Percentiles rank a stretch among this genome's conserved stretches.
phyloP scores from a whole-genome alignment of 176 grass and related monocot species.

The Aegilops sharonensis region DNA sequence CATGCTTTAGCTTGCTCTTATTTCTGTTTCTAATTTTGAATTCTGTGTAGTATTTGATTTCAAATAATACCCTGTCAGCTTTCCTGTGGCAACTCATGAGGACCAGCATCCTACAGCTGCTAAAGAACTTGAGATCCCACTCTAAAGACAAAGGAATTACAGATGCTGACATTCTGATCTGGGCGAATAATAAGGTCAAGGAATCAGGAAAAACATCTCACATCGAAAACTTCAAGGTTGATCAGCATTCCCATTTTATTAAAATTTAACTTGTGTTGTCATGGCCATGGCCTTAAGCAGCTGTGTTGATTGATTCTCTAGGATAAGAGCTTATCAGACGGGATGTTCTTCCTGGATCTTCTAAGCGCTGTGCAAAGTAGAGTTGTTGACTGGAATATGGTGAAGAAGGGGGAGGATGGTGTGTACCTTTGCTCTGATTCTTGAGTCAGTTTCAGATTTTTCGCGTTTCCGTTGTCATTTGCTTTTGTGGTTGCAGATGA shows the following conservation, averaged over 20 bases:
- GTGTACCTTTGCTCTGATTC: background rate
- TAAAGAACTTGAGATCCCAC: slow-evolving; percentile 91
- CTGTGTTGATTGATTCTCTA: slow-evolving; percentile 21
- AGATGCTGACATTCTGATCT: slow-evolving; percentile 83
- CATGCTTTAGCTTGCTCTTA: background rate
- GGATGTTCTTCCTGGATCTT: slow-evolving; percentile 89
- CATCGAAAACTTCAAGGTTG: slow-evolving; percentile 96
- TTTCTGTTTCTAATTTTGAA: background rate
- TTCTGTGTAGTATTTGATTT: background rate
- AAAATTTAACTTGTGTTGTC: background rate
- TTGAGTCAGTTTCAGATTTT: slow-evolving; percentile 6
- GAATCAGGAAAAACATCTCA: slow-evolving; percentile 75
- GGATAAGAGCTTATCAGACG: slow-evolving; percentile 75
- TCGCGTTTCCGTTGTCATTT: background rate
- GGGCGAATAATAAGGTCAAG: slow-evolving; percentile 93
- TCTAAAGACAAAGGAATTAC: slow-evolving; percentile 88
- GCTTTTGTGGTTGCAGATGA: slow-evolving; percentile 55
- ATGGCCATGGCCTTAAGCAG: background rate
- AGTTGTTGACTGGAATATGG: slow-evolving; percentile 77
- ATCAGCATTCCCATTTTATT: background rate
- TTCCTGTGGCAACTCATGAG: slow-evolving; percentile 98
- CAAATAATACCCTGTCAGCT: slow-evolving; percentile 39
- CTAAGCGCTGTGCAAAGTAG: slow-evolving; percentile 76
- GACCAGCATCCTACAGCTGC: slow-evolving; percentile 85
- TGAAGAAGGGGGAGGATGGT: slow-evolving; percentile 93